A percentile compares a stretch with the other conserved stretches of the same genome.
These are phyloP conservation scores for Apophysomyces ossiformis DNA, from an alignment of 371 early-diverging fungal genomes.

Conservation along the genomic window DNA sequence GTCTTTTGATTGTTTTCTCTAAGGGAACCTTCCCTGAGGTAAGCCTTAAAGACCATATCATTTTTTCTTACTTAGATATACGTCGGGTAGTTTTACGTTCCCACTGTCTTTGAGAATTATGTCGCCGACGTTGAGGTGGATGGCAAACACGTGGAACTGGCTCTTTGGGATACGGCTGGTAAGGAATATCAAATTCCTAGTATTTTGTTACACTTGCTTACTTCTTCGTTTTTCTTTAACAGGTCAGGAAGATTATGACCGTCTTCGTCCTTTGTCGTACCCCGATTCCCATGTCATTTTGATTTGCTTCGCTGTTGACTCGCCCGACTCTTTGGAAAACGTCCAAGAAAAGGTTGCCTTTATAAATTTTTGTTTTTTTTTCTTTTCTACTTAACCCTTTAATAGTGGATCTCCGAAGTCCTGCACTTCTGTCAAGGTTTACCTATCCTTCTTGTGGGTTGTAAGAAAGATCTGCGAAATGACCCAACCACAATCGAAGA, in stretches of 20 bases:
- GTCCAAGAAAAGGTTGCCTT: conserved; percentile 79
- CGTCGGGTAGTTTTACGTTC: conserved; percentile 72
- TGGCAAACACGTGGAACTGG: conserved; percentile 91
- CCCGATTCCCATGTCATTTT: conserved; percentile 97
- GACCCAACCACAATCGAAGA: conserved; percentile 81
- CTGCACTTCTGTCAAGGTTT: conserved; percentile 87
- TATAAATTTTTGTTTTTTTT: conserved; percentile 5
- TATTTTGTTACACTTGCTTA: conserved; percentile 9
- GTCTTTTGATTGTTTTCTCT: conserved; percentile 91
- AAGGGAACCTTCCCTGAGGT: conserved; percentile 92
- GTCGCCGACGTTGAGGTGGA: conserved; percentile 94
- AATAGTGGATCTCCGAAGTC: conserved; percentile 92
- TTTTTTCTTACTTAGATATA: conserved; percentile 1
- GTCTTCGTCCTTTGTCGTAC: conserved; percentile 96
- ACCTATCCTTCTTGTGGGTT: conserved; percentile 89
- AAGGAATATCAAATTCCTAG: conserved; percentile 16
- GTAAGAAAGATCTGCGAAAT: conserved; percentile 92
- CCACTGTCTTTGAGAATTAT: conserved; percentile 97
- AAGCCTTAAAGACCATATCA: conserved; percentile 21
- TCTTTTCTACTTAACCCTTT: not conserved
- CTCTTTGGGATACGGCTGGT: conserved; percentile 99
- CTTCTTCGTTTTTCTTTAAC: conserved; percentile 21
- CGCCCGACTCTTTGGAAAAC: conserved; percentile 95
- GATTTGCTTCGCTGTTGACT: conserved; percentile 93
- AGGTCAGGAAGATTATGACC: conserved; percentile 95